Base-by-base conservation (phyloP, 2,329 filamentous ascomycete genomes). In the Ophiostoma ulmi region DNA sequence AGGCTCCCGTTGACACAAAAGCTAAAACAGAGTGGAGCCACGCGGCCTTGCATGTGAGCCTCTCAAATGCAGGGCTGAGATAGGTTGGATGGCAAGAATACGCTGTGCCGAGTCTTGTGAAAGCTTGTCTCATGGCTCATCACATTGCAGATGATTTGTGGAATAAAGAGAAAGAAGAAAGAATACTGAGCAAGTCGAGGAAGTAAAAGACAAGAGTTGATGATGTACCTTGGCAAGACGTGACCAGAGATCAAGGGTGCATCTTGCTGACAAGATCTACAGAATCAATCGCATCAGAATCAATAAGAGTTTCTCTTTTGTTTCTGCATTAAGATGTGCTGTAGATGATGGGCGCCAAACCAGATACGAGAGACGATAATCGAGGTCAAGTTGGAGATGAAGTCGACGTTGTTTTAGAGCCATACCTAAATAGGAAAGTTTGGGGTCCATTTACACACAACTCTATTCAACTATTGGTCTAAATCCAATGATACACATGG, bases 361-460 rank as follows among this genome's bases (percentile, higher is more conserved):
- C 14, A n/a, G 44, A 48, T 58, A 14, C 22, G n/a, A 31, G n/a
- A 22, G 20, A 26, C n/a, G 5, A n/a, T 4, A 58, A 10, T 26
- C 52, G 52, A 22, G 52, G 52, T 26, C 10, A 58, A 26, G 52
- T 58, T n/a, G 44, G 44, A 48, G 52, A 22, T 26, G 52, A 26
- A 26, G 52, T 58, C 11, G 58, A 63, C 58, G 58, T 63, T 35
- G 58, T 35, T 63, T 63, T 35, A 20, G 58, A 35, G 58, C 58
- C 26, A 65, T 65, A 22, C 63, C 63, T 20, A 14, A 39, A 39
- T 65, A 39, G 63, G 61, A 39, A 38, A 64, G 2, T 17, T 6
- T 11, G 31, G 36, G 36, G 20, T 22, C 61, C 35, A 22, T 10
- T 65, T n/a, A 38, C 11, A 22, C n/a, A 11, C 22, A 11, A 14